These are phyloP conservation scores for Lactarius akahatsu DNA, from an alignment of 768 basidiomycete species.

Conservation along the genomic window DNA sequence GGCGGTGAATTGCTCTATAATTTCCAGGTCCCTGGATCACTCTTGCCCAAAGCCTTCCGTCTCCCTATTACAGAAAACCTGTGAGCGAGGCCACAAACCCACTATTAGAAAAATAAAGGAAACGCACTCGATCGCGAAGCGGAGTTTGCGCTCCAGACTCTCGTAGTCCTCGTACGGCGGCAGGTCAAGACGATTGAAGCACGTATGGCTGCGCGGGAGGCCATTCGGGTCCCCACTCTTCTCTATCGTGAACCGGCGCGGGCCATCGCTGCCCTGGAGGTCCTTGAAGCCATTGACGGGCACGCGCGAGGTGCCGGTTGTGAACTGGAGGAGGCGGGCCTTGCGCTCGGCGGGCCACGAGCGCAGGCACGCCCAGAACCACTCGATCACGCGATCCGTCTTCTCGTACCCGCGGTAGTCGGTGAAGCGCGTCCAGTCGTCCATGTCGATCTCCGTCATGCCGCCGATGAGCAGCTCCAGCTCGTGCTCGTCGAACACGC, in stretches of 20 bases:
- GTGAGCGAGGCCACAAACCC: neutral
- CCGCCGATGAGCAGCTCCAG: constrained; percentile 88
- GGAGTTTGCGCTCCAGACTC: constrained; percentile 80
- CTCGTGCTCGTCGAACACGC: constrained; percentile 90
- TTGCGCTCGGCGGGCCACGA: constrained; percentile 91
- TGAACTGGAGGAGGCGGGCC: constrained; percentile 83
- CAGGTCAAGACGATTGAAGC: constrained; percentile 87
- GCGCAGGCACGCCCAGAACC: constrained; percentile 94
- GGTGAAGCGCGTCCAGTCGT: constrained; percentile 93
- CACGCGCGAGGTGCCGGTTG: constrained; percentile 80
- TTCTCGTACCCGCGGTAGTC: constrained; percentile 88
- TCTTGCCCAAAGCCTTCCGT: constrained; percentile 67
- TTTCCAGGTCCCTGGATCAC: neutral
- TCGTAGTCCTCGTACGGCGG: constrained; percentile 89
- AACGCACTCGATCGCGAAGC: constrained; percentile 78
- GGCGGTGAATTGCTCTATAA: neutral
- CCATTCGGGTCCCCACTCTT: constrained; percentile 89
- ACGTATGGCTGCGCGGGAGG: constrained; percentile 88
- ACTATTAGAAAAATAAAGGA: neutral
- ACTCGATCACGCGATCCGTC: constrained; percentile 85
- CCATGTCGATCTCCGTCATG: constrained; percentile 57
- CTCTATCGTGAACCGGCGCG: constrained; percentile 90
- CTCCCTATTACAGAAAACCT: constrained; percentile 46
- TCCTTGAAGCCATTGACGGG: constrained; percentile 96
- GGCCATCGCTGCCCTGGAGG: constrained; percentile 90